phyloP scores from a whole-genome alignment of 768 basidiomycete species.

The Asterophora lycoperdoides region DNA sequence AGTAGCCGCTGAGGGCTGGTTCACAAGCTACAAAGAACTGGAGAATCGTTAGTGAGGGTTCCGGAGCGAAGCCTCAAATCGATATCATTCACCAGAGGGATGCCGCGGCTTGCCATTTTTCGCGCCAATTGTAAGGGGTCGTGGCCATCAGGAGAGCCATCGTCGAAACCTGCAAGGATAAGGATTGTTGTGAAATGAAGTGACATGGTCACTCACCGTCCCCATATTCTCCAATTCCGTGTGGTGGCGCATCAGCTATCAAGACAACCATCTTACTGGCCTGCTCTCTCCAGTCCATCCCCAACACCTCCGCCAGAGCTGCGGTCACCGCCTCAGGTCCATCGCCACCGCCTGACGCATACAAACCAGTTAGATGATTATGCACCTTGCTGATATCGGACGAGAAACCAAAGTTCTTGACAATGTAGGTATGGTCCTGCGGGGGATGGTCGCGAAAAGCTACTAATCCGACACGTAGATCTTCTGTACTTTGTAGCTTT shows the following conservation, averaged over 20 bases:
- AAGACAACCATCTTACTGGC: slow-evolving; percentile 96
- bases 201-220: slow-evolving; percentile 59
- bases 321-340: slow-evolving; percentile 98
- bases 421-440: slow-evolving; percentile 93
- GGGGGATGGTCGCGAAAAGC: slow-evolving; percentile 97
- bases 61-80: slow-evolving; percentile 7
- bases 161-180: slow-evolving; percentile 68
- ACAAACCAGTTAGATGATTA: slow-evolving; percentile 74
- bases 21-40: slow-evolving; percentile 99
- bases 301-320: slow-evolving; percentile 78
- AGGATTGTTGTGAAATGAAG: slow-evolving; percentile 8
- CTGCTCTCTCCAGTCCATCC: slow-evolving; percentile 85
- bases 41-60: slow-evolving; percentile 8
- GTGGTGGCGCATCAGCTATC: slow-evolving; percentile 96
- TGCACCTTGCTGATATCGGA: slow-evolving; percentile 88
- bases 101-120: slow-evolving; percentile 86
- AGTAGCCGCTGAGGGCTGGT: slow-evolving; percentile 90
- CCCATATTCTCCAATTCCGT: slow-evolving; percentile 95
- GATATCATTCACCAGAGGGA: slow-evolving; percentile 61
- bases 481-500: slow-evolving; percentile 80
- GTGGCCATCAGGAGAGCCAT: slow-evolving; percentile 90
- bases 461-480: slow-evolving; percentile 87
- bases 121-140: slow-evolving; percentile 87
- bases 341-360: slow-evolving; percentile 90
- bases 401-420: slow-evolving; percentile 92